phyloP scores from a whole-genome alignment of 352 stramenopile species.

The Blastocystis sp. region DNA sequence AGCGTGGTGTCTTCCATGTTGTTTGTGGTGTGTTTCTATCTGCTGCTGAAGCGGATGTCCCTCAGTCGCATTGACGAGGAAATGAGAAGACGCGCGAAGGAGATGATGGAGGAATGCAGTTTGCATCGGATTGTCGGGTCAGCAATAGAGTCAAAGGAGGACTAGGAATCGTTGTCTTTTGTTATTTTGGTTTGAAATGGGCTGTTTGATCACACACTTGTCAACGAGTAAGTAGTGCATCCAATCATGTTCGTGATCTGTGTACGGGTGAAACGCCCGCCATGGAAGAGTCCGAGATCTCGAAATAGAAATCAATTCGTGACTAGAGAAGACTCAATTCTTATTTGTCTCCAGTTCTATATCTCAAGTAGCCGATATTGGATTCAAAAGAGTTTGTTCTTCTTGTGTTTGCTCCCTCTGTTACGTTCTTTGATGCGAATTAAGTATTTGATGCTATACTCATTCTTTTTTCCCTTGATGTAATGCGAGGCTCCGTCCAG shows the following conservation, averaged over 20 bases:
- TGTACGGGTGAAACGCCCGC: not conserved
- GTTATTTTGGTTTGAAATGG: not conserved
- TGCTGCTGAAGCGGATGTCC: not conserved
- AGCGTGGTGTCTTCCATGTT: not conserved
- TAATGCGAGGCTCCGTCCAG: not conserved
- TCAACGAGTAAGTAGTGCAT: not conserved
- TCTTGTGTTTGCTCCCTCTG: not conserved
- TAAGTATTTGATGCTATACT: conserved; percentile 16
- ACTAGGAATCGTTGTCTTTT: not conserved
- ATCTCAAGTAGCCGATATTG: not conserved
- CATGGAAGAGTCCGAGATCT: not conserved
- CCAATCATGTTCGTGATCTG: not conserved
- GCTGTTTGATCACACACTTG: not conserved
- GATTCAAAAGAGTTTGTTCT: not conserved
- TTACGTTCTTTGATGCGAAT: not conserved
- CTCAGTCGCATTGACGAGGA: conserved; percentile 30
- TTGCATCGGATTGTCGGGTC: not conserved
- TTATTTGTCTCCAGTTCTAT: not conserved
- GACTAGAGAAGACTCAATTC: not conserved
- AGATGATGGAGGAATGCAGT: not conserved
- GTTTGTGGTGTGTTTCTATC: conserved; percentile 24
- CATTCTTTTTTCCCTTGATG: conserved; percentile 46
- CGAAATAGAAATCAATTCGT: not conserved
- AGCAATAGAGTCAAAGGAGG: not conserved
- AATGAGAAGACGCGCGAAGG: conserved; percentile 11